Conservation (phyloP, 1,284 basidiomycete genomes). For the Coniferiporia sulphurascens region DNA sequence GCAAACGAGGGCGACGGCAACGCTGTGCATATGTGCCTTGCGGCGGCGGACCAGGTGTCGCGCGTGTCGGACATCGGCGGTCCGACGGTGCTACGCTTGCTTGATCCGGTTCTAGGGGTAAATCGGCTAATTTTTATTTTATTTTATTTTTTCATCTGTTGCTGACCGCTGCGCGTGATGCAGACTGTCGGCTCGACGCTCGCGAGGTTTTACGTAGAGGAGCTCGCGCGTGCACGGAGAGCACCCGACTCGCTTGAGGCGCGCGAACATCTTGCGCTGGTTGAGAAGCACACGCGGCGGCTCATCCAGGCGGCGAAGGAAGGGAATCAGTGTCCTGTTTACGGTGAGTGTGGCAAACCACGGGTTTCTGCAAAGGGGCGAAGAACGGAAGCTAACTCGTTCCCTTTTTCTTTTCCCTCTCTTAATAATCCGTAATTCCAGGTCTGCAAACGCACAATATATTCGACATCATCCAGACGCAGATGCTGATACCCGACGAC, state of each 20-base stretch:
- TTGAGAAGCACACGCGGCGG: neutral
- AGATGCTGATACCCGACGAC: no score
- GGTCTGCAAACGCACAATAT: no score
- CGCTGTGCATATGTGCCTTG: slow-evolving; percentile 22
- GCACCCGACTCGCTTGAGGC: neutral
- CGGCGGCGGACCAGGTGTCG: slow-evolving; percentile 13
- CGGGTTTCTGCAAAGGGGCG: no score
- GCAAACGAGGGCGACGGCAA: slow-evolving; percentile 25
- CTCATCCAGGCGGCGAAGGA: neutral
- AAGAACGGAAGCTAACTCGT: no score
- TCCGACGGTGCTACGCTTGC: slow-evolving; percentile 18
- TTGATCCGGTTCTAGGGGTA: slow-evolving; percentile 26
- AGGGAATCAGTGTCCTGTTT: neutral
- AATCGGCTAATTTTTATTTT: neutral
- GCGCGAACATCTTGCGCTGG: neutral
- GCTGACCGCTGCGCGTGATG: neutral
- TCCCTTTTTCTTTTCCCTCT: no score
- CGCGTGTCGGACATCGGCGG: slow-evolving; percentile 4
- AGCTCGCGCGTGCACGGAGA: slow-evolving; percentile 17
- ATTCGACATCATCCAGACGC: no score
- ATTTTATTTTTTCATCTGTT: neutral
- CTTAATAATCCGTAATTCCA: no score
- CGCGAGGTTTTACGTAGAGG: slow-evolving; percentile 25
- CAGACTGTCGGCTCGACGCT: slow-evolving; percentile 27
- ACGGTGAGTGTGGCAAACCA: neutral